Conservation (phyloP, 2,329 filamentous ascomycete species). For the Pseudopithomyces chartarum region DNA sequence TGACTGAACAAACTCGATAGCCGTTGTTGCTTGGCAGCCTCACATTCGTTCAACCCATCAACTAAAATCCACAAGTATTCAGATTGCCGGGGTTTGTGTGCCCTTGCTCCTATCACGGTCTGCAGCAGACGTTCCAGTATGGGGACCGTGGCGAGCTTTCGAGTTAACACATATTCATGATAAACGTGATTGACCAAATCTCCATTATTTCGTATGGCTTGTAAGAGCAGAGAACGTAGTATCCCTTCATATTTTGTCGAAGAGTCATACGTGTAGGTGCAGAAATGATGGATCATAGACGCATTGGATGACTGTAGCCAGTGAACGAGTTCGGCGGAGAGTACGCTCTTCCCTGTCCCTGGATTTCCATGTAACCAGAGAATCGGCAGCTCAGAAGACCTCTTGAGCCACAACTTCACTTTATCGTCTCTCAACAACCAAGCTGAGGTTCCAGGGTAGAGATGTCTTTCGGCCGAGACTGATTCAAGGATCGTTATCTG, state of each 20-base stretch:
- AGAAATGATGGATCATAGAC: slow-evolving; percentile 25
- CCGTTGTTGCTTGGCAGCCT: neutral
- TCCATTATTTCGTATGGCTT: slow-evolving; percentile 23
- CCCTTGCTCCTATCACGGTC: slow-evolving; percentile 12
- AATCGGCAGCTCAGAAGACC: slow-evolving; percentile 1
- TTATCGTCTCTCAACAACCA: slow-evolving; percentile 26
- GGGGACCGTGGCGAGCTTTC: slow-evolving; percentile 13
- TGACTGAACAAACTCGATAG: neutral
- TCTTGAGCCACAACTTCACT: slow-evolving; percentile 19
- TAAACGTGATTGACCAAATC: slow-evolving; percentile 30
- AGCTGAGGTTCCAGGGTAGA: slow-evolving; percentile 22
- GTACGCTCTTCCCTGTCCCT: slow-evolving; percentile 20
- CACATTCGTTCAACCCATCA: slow-evolving; percentile 37
- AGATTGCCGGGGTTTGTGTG: slow-evolving; percentile 5
- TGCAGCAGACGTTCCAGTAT: slow-evolving; percentile 23
- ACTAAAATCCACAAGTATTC: slow-evolving; percentile 27
- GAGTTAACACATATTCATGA: slow-evolving; percentile 25
- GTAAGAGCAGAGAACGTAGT: slow-evolving; percentile 24
- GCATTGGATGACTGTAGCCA: neutral
- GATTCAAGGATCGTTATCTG: slow-evolving; percentile 14
- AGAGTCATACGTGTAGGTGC: slow-evolving; percentile 14
- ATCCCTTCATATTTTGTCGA: slow-evolving; percentile 19
- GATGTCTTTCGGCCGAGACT: slow-evolving; percentile 20
- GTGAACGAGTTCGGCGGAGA: slow-evolving; percentile 13
- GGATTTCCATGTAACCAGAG: slow-evolving; percentile 29